Evolutionary conservation across 371 early-diverging fungal species (phyloP), one percentile per base, ranked within the genome.

Genomic region (Coelomomyces lativittatus): DNA sequence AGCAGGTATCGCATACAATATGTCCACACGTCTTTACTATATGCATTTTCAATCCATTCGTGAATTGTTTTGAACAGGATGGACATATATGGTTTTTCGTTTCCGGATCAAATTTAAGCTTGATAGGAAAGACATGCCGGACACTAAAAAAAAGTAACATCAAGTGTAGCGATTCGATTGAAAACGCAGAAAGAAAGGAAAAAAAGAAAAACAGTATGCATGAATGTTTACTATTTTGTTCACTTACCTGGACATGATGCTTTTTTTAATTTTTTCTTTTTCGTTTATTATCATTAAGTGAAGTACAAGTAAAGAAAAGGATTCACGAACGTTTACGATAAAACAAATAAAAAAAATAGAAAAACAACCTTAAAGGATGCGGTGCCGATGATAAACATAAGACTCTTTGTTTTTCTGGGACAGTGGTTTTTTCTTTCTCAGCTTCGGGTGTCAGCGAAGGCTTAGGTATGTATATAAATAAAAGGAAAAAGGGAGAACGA

Each of bases 11-110:
- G 55, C 93, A 91, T 19, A 85, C 55, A 1, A 81, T 85, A 60
- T 92, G 91, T 1, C 93, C 93, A 50, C 93, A 92, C 9, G 57
- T 52, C 47, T 75, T 73, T 46, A 86, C 58, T 2, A 87, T 86
- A 23, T 71, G 72, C 37, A 88, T 60, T 48, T 82, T 82, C 2
- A 68, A 52, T 15, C 83, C 72, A 51, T 88, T 89, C 10, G 66
- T 78, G 15, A 91, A 60, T 0, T 70, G 58, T 50, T 86, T 91
- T 30, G 82, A 60, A 55, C 95, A 93, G 6, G 82, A 70, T 27
- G 88, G 88, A 44, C 91, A 91, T 26, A 81, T 64, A 19, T 53
- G 49, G 45, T 70, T 61, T 17, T 46, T 52, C 3, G 53, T 48
- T 17, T 52, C 50, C 39, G 57, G 52, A 7, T 62, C 60, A 41